phyloP scores from a whole-genome alignment of 345 rosid genomes.

The Psidium friedrichsthalianum region DNA sequence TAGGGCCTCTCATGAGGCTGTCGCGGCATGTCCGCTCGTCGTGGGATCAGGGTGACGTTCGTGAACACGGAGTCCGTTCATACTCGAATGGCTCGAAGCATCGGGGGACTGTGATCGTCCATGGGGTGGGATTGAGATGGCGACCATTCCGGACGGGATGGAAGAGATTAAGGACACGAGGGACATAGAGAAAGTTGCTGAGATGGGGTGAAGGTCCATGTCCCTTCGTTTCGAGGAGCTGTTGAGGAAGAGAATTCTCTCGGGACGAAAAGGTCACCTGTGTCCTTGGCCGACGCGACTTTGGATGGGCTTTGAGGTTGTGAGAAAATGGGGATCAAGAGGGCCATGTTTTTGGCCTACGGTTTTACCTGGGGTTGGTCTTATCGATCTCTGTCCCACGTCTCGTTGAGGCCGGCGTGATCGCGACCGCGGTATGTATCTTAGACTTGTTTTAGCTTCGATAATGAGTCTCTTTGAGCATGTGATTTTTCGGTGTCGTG shows the following conservation, averaged over 20 bases:
- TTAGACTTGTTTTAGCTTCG: slow-evolving; percentile 2
- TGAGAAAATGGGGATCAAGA: slow-evolving; percentile 3
- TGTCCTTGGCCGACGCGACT: slow-evolving; percentile 6
- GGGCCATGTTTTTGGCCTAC: slow-evolving; percentile 3
- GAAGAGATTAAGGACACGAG: neutral
- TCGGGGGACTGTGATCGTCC: neutral
- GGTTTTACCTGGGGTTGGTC: slow-evolving; percentile 5
- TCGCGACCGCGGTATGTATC: slow-evolving; percentile 8
- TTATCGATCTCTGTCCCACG: neutral
- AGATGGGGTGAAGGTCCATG: neutral
- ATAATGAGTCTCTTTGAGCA: neutral
- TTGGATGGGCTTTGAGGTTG: slow-evolving; percentile 22
- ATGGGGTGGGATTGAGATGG: neutral
- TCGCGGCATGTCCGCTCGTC: slow-evolving; percentile 12
- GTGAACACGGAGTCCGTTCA: slow-evolving; percentile 14
- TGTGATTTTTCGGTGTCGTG: neutral
- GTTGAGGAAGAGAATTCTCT: slow-evolving; percentile 3
- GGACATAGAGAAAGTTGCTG: neutral
- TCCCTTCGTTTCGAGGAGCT: slow-evolving; percentile 4
- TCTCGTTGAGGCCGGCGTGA: slow-evolving; percentile 5
- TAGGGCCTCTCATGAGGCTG: slow-evolving; percentile 24
- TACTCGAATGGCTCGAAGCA: slow-evolving; percentile 6
- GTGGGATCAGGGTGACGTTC: slow-evolving; percentile 28
- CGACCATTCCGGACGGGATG: slow-evolving; percentile 12
- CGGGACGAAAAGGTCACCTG: slow-evolving; percentile 13